Evolutionary conservation across 257 asterid genomes (phyloP).

Genomic region (Mentha longifolia): DNA sequence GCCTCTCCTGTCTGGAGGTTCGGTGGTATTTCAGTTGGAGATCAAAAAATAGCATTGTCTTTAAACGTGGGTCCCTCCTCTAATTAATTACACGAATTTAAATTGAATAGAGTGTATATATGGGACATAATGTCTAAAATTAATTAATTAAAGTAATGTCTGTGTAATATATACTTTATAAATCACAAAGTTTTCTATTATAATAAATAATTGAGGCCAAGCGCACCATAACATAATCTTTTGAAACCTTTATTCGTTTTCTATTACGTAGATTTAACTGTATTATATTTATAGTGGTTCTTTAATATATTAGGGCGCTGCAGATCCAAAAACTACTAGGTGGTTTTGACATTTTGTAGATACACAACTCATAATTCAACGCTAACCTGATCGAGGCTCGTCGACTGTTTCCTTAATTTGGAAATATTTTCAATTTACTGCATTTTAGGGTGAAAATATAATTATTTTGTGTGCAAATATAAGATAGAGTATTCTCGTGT

Average conservation of each 20-base stretch:
- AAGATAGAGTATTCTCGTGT: no score
- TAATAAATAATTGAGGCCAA: conserved; percentile 17
- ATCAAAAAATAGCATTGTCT: no score
- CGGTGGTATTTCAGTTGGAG: no score
- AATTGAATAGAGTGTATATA: no score
- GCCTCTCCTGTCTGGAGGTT: no score
- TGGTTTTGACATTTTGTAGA: neutral
- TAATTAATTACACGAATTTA: no score
- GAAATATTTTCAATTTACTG: neutral
- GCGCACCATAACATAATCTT: conserved; percentile 19
- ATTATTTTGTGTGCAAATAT: no score
- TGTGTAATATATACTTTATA: conserved; percentile 27
- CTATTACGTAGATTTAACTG: conserved; percentile 12
- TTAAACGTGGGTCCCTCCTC: no score
- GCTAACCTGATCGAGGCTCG: neutral
- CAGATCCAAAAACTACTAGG: neutral
- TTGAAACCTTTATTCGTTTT: neutral
- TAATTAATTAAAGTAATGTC: no score
- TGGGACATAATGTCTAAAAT: no score
- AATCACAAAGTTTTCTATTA: conserved; percentile 7
- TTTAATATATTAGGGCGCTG: neutral
- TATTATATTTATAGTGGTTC: neutral
- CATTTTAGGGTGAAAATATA: no score
- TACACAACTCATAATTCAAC: neutral
- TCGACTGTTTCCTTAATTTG: neutral